These are phyloP conservation scores for Chloranthus sessilifolius DNA, from an alignment of 164 flowering plant genomes.

Conservation along the genomic window DNA sequence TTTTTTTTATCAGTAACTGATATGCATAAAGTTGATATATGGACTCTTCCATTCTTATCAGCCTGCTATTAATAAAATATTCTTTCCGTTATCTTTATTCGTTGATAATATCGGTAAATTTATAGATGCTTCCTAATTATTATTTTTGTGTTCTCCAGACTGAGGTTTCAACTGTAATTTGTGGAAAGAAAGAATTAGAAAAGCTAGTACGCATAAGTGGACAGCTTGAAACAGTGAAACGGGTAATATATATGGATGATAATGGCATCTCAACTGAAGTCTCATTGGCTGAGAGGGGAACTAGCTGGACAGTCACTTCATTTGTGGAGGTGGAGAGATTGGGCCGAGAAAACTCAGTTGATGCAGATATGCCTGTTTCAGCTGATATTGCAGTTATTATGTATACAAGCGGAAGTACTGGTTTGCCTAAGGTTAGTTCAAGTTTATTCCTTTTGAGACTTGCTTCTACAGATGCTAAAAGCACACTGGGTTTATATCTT, in stretches of 20 bases:
- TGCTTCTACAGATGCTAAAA: no score
- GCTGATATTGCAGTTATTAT: slow-evolving; percentile 95
- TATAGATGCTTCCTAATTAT: neutral
- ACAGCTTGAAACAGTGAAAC: slow-evolving; percentile 86
- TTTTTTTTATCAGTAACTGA: no score
- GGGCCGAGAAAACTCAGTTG: slow-evolving; percentile 65
- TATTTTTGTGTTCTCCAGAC: slow-evolving; percentile 44
- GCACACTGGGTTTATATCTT: no score
- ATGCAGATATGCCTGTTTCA: slow-evolving; percentile 65
- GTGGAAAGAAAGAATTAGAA: slow-evolving; percentile 82
- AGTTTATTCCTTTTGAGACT: no score
- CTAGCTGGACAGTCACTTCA: slow-evolving; percentile 47
- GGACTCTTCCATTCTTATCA: no score
- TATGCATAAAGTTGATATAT: no score
- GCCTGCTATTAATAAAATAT: no score
- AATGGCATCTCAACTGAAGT: slow-evolving; percentile 37
- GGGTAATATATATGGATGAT: slow-evolving; percentile 76
- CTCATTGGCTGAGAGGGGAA: slow-evolving; percentile 30
- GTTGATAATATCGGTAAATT: no score
- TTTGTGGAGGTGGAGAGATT: slow-evolving; percentile 58
- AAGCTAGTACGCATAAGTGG: slow-evolving; percentile 66
- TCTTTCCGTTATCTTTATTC: no score
- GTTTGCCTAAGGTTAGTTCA: slow-evolving; percentile 85
- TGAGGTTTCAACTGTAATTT: slow-evolving; percentile 91
- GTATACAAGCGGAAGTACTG: slow-evolving; percentile 99